These are phyloP conservation scores for Dryas drummondii DNA, from an alignment of 306 rosid genomes.

Conservation along the genomic window DNA sequence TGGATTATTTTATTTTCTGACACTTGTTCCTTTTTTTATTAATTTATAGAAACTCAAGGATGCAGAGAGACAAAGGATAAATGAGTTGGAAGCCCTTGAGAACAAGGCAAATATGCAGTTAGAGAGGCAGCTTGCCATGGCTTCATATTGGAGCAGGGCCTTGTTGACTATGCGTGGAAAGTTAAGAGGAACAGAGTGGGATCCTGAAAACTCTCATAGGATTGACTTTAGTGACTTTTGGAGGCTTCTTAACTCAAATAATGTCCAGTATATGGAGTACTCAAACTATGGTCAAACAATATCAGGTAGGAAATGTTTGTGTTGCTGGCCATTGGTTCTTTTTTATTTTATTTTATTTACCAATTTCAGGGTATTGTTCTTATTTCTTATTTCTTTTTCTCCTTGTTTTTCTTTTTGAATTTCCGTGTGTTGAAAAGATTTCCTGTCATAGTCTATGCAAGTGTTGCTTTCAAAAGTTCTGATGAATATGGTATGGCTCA, in stretches of 20 bases:
- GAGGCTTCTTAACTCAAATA: constrained; percentile 75
- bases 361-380: background rate
- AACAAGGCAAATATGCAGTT: constrained; percentile 76
- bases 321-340: background rate
- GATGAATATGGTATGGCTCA: background rate
- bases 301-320: constrained; percentile 58
- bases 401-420: background rate
- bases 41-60: constrained; percentile 72
- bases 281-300: constrained; percentile 86
- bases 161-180: constrained; percentile 73
- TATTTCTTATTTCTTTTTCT: background rate
- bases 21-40: constrained; percentile 18
- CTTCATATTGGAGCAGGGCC: constrained; percentile 82
- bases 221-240: constrained; percentile 79
- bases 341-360: background rate
- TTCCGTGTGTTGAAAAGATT: background rate
- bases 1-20: background rate
- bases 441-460: background rate
- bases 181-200: constrained; percentile 89
- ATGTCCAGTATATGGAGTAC: constrained; percentile 83
- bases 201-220: constrained; percentile 85
- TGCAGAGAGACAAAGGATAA: constrained; percentile 64
- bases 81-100: constrained; percentile 75
- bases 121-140: constrained; percentile 98
- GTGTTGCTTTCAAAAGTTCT: background rate